These are phyloP conservation scores for Smittium culicis DNA, from an alignment of 371 early-diverging fungal genomes.

Conservation along the genomic window DNA sequence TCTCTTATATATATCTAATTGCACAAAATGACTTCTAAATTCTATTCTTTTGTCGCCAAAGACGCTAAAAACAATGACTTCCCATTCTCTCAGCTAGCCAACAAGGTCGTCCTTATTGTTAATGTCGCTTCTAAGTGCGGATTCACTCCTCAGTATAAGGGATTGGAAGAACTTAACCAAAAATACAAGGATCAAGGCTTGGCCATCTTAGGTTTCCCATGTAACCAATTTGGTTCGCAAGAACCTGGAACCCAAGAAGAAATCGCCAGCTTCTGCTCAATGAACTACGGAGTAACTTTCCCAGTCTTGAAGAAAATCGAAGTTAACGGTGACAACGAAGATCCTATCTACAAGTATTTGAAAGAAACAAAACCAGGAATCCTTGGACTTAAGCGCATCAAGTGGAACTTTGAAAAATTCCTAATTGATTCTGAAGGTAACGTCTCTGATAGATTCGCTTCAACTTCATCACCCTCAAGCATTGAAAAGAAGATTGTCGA, in stretches of 20 bases:
- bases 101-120: too few relatives aligned
- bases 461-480: neutral
- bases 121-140: constrained; percentile 72
- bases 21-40: too few relatives aligned
- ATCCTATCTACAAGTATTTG: too few relatives aligned
- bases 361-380: constrained; percentile 46
- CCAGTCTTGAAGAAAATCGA: constrained; percentile 69
- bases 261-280: constrained; percentile 48
- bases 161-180: constrained; percentile 65
- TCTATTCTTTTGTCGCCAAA: constrained; percentile 40
- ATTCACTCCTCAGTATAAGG: constrained; percentile 72
- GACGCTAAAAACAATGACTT: constrained; percentile 35
- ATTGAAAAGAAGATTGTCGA: constrained; percentile 5
- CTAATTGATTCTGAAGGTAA: constrained; percentile 39
- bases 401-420: constrained; percentile 50
- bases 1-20: too few relatives aligned
- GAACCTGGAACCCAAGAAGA: constrained; percentile 42
- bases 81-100: constrained; percentile 36
- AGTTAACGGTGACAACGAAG: constrained; percentile 64
- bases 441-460: constrained; percentile 21
- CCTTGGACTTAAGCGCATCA: constrained; percentile 40
- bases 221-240: constrained; percentile 76
- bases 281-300: constrained; percentile 61
- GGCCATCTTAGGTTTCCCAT: constrained; percentile 69
- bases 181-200: constrained; percentile 64